Evolutionary conservation across 2,329 filamentous ascomycete genomes (phyloP), one percentile per base, ranked within the genome.

Genomic region (Intubia oerlemansii): DNA sequence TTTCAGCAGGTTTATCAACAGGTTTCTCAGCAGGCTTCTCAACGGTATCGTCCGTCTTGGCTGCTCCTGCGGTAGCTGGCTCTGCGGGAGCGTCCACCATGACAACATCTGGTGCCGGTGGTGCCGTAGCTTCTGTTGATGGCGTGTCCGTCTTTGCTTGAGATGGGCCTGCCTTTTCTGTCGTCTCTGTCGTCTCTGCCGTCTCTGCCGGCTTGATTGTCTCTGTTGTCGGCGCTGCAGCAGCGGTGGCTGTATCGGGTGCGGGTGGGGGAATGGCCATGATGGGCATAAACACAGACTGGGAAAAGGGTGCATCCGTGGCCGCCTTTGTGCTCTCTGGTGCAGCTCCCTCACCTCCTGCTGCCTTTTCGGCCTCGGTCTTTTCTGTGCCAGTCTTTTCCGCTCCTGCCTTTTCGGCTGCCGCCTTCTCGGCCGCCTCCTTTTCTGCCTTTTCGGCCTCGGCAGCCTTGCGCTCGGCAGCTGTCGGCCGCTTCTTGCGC

Each of bases 401-500:
- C n/a, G n/a, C n/a, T n/a, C n/a, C n/a, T n/a, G n/a, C n/a, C n/a
- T n/a, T n/a, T 12, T 12, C 16, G 15, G 27, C 24, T 24, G n/a
- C n/a, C n/a, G n/a, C n/a, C n/a, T n/a, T n/a, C n/a, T 29, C 27
- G 1, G 14, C 22, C 1, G 21, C 28, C 13, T 26, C 27, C 10
- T 21, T 22, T n/a, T 26, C 28, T 2, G 30, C 31, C 17, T 21
- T 16, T n/a, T n/a, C n/a, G n/a, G n/a, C n/a, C 11, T 29, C 33
- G 1, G 26, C 26, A 5, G 32, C 34, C 5, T 34, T 32, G 18
- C 36, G 36, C 4, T 37, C 38, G 5, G 44, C 47, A 0, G 39
- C 41, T 5, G 53, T 52, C 27, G 54, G 52, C 32, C 56, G 50
- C 44, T 68, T 72, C 47, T 60, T 54, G 36, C 54, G 50, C 11